Evolutionary conservation across 345 rosid species (phyloP), one percentile per base, ranked within the genome.

Genomic region (Bruguiera gymnorhiza): DNA sequence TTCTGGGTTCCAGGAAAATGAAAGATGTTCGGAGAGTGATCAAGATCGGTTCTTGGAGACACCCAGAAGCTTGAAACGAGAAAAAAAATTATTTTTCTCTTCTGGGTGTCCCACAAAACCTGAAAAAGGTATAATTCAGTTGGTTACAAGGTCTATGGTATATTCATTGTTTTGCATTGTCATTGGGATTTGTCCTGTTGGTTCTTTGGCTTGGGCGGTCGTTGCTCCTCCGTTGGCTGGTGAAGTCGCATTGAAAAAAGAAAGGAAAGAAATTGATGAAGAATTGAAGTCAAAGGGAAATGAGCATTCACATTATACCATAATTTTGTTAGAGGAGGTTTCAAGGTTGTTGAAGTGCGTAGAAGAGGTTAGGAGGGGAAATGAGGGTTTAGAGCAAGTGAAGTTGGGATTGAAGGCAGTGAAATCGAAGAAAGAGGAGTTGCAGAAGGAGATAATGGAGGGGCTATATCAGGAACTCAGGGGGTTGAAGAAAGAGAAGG

Each of bases 381-480:
- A 81, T 67, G 93, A 79, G 68, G 80, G 78, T 55, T 67, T 62
- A 60, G 63, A 68, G 61, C 79, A 73, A 23, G 84, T 87, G 71
- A 75, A 53, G 54, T 66, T 51, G 65, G 89, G 77, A 48, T 80
- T 90, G 60, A 80, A 81, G 75, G 86, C 62, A 4, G 89, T 93
- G 30, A 90, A 83, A 67, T 51, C 30, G 71, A 84, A 80, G 80
- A 90, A 86, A 66, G 84, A 85, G 71, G 82, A 84, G 68, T 83
- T 90, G 61, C 84, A 88, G 77, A 76, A 80, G 32, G 83, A 85
- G 75, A 84, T 93, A 70, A 83, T 90, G 98, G 63, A 77, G 69
- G 80, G 78, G 16, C 66, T 90, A 48, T 76, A 85, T 68, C 43
- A n/a, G 70, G 86, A 86, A 66, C 19, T 83, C 79, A 73, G 67